These are phyloP conservation scores for Solanum commersonii DNA, from an alignment of 257 asterid genomes.

Conservation along the genomic window DNA sequence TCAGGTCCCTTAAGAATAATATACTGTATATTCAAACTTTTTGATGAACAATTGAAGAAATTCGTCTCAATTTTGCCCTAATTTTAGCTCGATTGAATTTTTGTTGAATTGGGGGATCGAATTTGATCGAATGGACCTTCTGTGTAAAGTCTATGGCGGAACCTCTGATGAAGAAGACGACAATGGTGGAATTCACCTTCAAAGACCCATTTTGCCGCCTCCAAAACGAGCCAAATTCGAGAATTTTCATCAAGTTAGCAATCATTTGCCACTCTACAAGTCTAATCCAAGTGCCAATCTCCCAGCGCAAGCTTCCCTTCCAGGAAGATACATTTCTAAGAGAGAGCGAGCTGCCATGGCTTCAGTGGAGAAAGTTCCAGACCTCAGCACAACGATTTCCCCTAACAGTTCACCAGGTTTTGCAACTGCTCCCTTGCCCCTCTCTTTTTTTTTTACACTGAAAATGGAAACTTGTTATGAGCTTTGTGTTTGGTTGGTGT, in stretches of 20 bases:
- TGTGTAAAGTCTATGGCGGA: constrained; percentile 48
- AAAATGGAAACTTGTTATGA: neutral
- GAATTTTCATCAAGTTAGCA: neutral
- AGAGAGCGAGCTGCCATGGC: constrained; percentile 52
- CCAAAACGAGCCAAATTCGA: constrained; percentile 29
- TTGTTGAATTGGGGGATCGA: neutral
- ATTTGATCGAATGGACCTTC: constrained; percentile 49
- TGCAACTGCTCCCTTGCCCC: neutral
- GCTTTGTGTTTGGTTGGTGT: neutral
- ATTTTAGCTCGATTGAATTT: neutral
- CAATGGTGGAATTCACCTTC: neutral
- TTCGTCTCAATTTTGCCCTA: neutral
- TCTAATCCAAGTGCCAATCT: neutral
- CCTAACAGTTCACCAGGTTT: constrained; percentile 31
- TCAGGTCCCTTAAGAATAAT: neutral
- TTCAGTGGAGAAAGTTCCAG: neutral
- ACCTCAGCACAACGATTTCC: neutral
- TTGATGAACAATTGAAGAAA: neutral
- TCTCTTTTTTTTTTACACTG: neutral
- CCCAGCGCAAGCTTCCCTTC: constrained; percentile 33
- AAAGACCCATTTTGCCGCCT: constrained; percentile 10
- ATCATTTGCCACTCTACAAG: neutral
- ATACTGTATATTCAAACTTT: neutral
- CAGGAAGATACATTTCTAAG: constrained; percentile 81
- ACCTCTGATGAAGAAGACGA: constrained; percentile 48